Evolutionary conservation across 1,284 basidiomycete genomes (phyloP).

Genomic region (Spongiforma sp.): DNA sequence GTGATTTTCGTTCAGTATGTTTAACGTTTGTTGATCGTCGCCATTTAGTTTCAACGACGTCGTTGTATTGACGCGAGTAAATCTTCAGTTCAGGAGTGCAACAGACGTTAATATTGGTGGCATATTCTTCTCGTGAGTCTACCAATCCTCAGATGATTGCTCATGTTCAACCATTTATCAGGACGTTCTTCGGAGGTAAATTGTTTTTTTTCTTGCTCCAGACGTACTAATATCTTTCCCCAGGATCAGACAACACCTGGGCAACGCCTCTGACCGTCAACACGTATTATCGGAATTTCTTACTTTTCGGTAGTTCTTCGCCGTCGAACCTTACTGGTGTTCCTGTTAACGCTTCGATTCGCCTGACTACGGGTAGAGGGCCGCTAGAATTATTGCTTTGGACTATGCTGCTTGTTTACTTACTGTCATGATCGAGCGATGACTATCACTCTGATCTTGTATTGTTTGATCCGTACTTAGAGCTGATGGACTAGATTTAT

Average conservation of each 20-base stretch:
- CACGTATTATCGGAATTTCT: conserved; percentile 74
- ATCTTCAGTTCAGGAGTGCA: conserved; percentile 57
- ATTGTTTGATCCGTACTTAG: too few species aligned
- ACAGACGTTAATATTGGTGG: conserved; percentile 57
- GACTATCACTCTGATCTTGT: not conserved
- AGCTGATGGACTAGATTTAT: too few species aligned
- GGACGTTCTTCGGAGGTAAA: conserved; percentile 76
- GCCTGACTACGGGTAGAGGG: not conserved
- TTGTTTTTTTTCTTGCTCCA: not conserved
- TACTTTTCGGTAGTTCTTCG: conserved; percentile 53
- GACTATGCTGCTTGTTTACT: not conserved
- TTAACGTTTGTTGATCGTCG: not conserved
- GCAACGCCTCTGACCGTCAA: conserved; percentile 63
- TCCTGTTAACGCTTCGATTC: not conserved
- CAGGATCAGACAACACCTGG: conserved; percentile 67
- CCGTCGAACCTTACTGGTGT: conserved; percentile 45
- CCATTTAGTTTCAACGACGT: conserved; percentile 58
- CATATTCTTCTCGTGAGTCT: conserved; percentile 67
- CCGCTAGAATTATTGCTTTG: not conserved
- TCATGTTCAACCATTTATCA: conserved; percentile 27
- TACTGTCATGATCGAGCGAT: not conserved
- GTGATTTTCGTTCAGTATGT: conserved; percentile 21
- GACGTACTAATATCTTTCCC: conserved; percentile 4
- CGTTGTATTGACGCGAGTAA: conserved; percentile 52
- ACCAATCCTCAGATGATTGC: not conserved